Base-by-base conservation (phyloP, 2,329 filamentous ascomycete species). In the Fusarium xyrophilum region DNA sequence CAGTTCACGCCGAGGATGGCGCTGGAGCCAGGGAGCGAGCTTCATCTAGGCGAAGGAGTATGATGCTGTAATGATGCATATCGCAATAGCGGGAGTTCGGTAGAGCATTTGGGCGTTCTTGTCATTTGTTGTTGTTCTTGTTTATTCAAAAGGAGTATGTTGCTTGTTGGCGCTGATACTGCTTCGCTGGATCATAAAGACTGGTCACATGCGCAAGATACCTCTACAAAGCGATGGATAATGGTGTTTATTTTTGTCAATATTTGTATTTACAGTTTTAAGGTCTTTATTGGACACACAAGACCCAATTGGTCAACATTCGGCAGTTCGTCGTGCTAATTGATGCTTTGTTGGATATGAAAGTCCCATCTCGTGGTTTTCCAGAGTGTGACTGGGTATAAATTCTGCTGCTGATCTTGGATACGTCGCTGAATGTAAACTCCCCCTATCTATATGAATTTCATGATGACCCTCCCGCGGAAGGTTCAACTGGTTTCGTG, bases 401-500 rank as follows among this genome's bases (percentile, higher is more conserved):
- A 56, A 42, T 66, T 57, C 59, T 65, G 63, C 52, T 69, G 50
- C 54, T 69, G 50, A 44, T 66, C 68, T 67, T 72, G 62, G 65
- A 67, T 65, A 65, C 56, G 59, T 69, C 59, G 60, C 65, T 71
- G 52, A 56, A 67, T 71, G 63, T 30, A 54, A 63, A 53, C 60
- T 44, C 40, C 48, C 46, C 48, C 33, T 64, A 40, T 60, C 25
- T 60, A 58, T 54, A 14, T 44, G 35, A 53, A 52, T 62, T 52
- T 69, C 44, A 70, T 77, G 73, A 81, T 83, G 81, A 87, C 75
- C 84, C 83, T 54, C 81, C 78, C 23, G 80, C 78, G 25, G 80
- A 82, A 35, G 87, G 85, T 71, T 88, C 85, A 58, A 89, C 87
- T 39, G 89, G 90, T 82, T 93, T 94, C 73, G 91, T 92, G 79